Conservation (phyloP, 208 protist species). For the Trypanosoma boissoni region DNA sequence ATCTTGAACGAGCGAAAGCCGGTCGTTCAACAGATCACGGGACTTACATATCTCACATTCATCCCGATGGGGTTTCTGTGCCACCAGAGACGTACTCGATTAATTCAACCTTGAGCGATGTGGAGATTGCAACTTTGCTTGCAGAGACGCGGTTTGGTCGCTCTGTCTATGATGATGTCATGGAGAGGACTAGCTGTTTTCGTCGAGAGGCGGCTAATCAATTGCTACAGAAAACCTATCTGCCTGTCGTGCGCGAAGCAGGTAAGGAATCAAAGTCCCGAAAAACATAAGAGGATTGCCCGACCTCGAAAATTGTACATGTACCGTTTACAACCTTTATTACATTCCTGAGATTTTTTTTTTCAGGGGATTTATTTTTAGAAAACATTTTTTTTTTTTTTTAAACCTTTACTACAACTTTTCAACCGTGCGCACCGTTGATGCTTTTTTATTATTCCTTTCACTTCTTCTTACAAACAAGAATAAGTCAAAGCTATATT, state of each 20-base stretch:
- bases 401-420: no score
- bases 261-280: neutral
- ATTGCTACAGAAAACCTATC: conserved; percentile 20
- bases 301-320: neutral
- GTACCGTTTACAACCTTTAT: neutral
- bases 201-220: conserved; percentile 26
- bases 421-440: no score
- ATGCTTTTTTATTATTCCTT: neutral
- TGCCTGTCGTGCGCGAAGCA: neutral
- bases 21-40: conserved; percentile 68
- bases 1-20: conserved; percentile 33
- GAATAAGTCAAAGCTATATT: conserved; percentile 19
- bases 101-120: conserved; percentile 38
- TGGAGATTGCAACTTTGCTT: conserved; percentile 55
- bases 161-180: conserved; percentile 80
- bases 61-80: conserved; percentile 7
- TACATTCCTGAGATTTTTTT: conserved; percentile 1
- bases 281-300: neutral
- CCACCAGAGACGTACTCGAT: conserved; percentile 51
- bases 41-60: conserved; percentile 28
- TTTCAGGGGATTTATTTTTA: conserved; percentile 5
- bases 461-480: conserved; percentile 2
- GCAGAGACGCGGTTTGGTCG: conserved; percentile 46
- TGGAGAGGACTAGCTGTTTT: conserved; percentile 48
- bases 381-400: conserved; percentile 5